phyloP scores from a whole-genome alignment of 495 filamentous ascomycete species.

The Daldinia loculata region DNA sequence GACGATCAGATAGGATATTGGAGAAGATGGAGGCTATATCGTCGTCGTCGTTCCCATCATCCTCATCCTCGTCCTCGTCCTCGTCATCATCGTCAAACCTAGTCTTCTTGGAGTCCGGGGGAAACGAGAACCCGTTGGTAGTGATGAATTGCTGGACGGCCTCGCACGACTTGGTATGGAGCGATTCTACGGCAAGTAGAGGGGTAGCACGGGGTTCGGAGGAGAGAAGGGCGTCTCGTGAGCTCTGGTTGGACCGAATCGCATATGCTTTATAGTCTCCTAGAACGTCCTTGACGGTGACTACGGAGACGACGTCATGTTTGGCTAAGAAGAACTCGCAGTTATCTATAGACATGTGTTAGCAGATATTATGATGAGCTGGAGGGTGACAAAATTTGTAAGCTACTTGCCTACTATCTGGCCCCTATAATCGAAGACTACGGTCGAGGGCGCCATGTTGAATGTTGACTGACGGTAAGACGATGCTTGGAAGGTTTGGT shows the following conservation, averaged over 20 bases:
- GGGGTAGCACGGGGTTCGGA: conserved; percentile 36
- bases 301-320: conserved; percentile 44
- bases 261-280: conserved; percentile 49
- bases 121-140: conserved; percentile 48
- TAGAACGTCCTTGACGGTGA: conserved; percentile 46
- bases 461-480: conserved; percentile 9
- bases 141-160: conserved; percentile 51
- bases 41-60: conserved; percentile 36
- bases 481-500: conserved; percentile 8
- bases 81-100: conserved; percentile 7
- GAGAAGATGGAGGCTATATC: conserved; percentile 38
- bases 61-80: conserved; percentile 22
- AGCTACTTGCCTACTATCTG: conserved; percentile 41
- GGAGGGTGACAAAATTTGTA: not conserved
- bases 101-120: conserved; percentile 27
- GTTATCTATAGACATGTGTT: conserved; percentile 46
- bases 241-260: conserved; percentile 40
- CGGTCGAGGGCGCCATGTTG: conserved; percentile 19
- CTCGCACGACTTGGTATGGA: conserved; percentile 50
- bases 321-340: conserved; percentile 49
- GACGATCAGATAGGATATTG: conserved; percentile 32
- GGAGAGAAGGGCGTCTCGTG: conserved; percentile 47
- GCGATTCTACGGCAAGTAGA: conserved; percentile 38
- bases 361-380: not conserved
- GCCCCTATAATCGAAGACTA: conserved; percentile 24